These are phyloP conservation scores for Fraxinus latifolia DNA, from an alignment of 305 asterid species.

Conservation along the genomic window DNA sequence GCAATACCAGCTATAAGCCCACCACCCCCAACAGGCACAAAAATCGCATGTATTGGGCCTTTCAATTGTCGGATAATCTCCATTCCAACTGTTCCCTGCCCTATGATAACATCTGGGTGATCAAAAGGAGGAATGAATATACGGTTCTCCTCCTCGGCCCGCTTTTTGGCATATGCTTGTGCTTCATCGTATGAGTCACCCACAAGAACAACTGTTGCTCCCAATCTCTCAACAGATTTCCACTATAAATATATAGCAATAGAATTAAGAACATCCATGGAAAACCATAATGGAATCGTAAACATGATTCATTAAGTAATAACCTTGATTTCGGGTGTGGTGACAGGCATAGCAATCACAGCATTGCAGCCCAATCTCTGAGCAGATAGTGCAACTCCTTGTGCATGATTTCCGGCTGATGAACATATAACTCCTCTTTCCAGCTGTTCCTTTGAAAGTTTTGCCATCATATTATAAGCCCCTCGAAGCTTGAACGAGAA, in stretches of 20 bases:
- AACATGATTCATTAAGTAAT: constrained; percentile 9
- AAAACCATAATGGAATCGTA: not conserved
- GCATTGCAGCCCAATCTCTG: constrained; percentile 72
- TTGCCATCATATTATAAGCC: constrained; percentile 97
- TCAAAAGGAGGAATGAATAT: constrained; percentile 91
- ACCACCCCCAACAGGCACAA: constrained; percentile 95
- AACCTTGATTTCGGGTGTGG: constrained; percentile 90
- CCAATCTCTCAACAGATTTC: constrained; percentile 78
- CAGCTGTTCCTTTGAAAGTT: constrained; percentile 67
- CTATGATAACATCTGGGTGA: constrained; percentile 80
- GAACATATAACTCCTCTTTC: constrained; percentile 84
- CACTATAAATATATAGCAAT: constrained; percentile 46
- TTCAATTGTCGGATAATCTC: constrained; percentile 75
- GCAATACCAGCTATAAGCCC: constrained; percentile 94
- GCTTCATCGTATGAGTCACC: constrained; percentile 94
- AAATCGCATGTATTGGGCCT: constrained; percentile 65
- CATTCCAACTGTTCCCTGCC: constrained; percentile 96
- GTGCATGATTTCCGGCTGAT: constrained; percentile 96
- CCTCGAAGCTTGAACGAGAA: constrained; percentile 92
- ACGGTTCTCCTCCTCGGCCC: constrained; percentile 69
- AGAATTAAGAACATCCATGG: constrained; percentile 13
- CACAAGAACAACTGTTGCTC: constrained; percentile 77
- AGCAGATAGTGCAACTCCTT: constrained; percentile 89
- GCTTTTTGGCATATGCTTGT: constrained; percentile 75
- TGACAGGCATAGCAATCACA: constrained; percentile 83